Evolutionary conservation across 495 filamentous ascomycete species (phyloP), one percentile per base, ranked within the genome.

Genomic region (Hypoxylon subgilvum): DNA sequence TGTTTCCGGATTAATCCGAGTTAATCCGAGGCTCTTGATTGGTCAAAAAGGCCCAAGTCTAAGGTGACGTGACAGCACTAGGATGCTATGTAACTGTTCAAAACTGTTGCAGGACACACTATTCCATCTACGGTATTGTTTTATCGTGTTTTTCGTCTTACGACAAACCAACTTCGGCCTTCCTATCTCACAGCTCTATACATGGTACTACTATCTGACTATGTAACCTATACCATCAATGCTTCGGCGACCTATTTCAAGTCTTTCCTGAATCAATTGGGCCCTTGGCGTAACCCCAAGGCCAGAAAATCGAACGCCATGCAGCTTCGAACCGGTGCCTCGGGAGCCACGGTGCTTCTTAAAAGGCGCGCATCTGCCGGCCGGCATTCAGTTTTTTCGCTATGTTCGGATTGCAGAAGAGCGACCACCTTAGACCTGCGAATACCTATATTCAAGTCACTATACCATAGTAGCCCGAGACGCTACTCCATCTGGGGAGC

Each of bases 401-500:
- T 64, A 57, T 75, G 74, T 52, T 62, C 68, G n/a, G 68, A 68
- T 43, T 74, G 71, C 59, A 63, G 63, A 9, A 65, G 76, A 57
- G 51, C 69, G 17, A 55, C 69, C 0, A 52, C 64, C 7, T 58
- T 72, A 45, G 66, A 69, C 12, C 32, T 62, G n/a, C 63, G 72
- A 54, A 73, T 73, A 69, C 50, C 52, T 4, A 67, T 60, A 47
- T 55, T 65, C n/a, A 70, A 55, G 53, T 65, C 69, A n/a, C 41
- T 67, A 43, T 76, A 74, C 19, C 75, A 79, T 55, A 66, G 69
- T 32, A 70, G 69, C 6, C 47, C 72, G 19, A 73, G 61, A 36
- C 64, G 66, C 8, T 65, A 68, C 6, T 80, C 78, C 16, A 76
- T 74, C 32, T 79, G 76, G 76, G 76, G 71, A 1, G 77, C 77